Conservation (phyloP, 208 protist species). For the Trypanosoma theileri region DNA sequence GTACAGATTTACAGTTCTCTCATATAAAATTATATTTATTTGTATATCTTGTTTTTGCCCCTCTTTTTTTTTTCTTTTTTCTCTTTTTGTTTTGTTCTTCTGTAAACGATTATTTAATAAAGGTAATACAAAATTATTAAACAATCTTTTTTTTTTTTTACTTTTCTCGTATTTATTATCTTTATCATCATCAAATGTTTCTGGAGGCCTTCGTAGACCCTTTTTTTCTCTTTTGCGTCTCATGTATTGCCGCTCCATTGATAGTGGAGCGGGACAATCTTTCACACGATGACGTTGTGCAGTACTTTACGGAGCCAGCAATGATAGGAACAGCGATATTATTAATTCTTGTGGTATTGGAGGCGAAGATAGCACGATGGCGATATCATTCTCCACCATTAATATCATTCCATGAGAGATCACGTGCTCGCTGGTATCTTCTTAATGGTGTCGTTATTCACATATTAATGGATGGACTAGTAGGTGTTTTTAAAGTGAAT, state of each 20-base stretch:
- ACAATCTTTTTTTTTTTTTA: no score
- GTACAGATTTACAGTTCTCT: no score
- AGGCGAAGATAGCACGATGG: slow-evolving; percentile 3
- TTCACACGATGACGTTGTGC: slow-evolving; percentile 32
- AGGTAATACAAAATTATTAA: no score
- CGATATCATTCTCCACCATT: slow-evolving; percentile 4
- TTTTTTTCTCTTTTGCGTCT: slow-evolving; percentile 61
- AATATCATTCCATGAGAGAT: slow-evolving; percentile 44
- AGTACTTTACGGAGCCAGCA: slow-evolving; percentile 56
- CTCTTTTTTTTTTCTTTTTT: no score
- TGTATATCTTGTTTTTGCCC: no score
- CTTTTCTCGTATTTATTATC: no score
- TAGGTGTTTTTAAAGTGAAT: slow-evolving; percentile 68
- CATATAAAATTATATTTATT: no score
- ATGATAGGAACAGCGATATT: slow-evolving; percentile 32
- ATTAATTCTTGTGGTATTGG: slow-evolving; percentile 33
- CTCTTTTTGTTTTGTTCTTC: no score
- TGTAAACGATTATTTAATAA: no score
- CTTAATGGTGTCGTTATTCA: slow-evolving; percentile 75
- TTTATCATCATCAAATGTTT: not conserved
- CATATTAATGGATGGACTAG: slow-evolving; percentile 70
- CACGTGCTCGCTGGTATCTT: slow-evolving; percentile 74
- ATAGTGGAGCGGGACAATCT: slow-evolving; percentile 33
- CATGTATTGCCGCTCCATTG: slow-evolving; percentile 51
- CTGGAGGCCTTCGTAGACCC: slow-evolving; percentile 60